phyloP scores from a whole-genome alignment of 495 filamentous ascomycete species.

The Podospora fimiseda region DNA sequence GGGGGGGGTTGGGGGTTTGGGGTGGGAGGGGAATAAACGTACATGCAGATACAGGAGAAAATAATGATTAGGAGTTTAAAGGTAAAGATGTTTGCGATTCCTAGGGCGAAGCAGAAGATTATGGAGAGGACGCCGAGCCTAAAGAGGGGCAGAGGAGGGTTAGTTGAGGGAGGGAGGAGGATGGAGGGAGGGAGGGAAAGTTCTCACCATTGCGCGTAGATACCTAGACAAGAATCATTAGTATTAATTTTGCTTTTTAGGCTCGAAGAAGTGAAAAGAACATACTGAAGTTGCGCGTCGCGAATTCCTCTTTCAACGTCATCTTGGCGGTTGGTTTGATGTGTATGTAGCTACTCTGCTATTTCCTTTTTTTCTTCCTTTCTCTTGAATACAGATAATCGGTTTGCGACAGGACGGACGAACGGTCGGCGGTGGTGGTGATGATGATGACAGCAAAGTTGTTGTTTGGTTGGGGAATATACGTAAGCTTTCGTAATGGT shows the following conservation, averaged over 20 bases:
- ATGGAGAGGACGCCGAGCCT: conserved; percentile 95
- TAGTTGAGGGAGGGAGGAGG: conserved; percentile 27
- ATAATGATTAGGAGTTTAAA: conserved; percentile 60
- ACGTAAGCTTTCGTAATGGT: too few relatives aligned
- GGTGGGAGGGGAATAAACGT: conserved; percentile 36
- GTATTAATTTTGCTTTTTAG: neutral
- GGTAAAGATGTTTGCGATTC: conserved; percentile 83
- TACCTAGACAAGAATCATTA: conserved; percentile 58
- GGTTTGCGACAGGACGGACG: neutral
- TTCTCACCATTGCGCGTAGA: conserved; percentile 99
- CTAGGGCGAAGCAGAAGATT: conserved; percentile 89
- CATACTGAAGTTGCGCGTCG: conserved; percentile 97
- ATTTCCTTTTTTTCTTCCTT: conserved; percentile 1
- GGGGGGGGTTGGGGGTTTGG: neutral
- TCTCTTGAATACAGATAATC: neutral
- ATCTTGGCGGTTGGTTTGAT: conserved; percentile 29
- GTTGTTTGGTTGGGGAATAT: too few relatives aligned
- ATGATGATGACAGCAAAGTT: too few relatives aligned
- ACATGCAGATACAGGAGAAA: conserved; percentile 84
- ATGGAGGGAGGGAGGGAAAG: conserved; percentile 17
- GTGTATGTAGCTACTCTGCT: too few relatives aligned
- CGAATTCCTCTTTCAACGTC: conserved; percentile 68
- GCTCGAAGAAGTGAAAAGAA: conserved; percentile 11
- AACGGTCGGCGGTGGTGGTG: too few relatives aligned
- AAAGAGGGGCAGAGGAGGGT: too few relatives aligned